Evolutionary conservation across 805 yeast species (phyloP).

Genomic region (Tetrapisispora nanseiensis): DNA sequence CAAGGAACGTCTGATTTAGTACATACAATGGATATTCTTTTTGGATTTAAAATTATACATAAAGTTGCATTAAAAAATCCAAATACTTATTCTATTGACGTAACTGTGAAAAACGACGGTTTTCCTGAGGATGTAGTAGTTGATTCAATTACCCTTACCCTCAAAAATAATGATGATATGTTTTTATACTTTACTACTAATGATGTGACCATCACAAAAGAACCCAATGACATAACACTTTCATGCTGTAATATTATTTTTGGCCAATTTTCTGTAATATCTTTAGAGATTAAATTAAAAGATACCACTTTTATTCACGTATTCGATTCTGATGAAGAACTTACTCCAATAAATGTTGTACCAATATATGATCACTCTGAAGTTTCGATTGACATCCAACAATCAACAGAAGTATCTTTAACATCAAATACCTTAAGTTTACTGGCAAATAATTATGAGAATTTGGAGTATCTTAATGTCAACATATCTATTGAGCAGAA

Average conservation of each 20-base stretch:
- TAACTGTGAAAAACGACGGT: constrained; percentile 11
- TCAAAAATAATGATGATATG: constrained; percentile 13
- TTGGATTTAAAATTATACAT: constrained; percentile 8
- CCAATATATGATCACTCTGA: constrained; percentile 11
- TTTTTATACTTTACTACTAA: constrained; percentile 8
- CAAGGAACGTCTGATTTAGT: constrained; percentile 10
- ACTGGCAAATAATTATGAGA: constrained; percentile 7
- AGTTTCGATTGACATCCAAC: constrained; percentile 12
- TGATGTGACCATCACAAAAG: constrained; percentile 6
- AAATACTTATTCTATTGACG: constrained; percentile 16
- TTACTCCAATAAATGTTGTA: background rate
- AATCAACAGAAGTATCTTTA: constrained; percentile 11
- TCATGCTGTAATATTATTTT: constrained; percentile 14
- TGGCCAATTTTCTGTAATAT: constrained; percentile 17
- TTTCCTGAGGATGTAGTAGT: constrained; percentile 13
- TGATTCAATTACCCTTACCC: constrained; percentile 12
- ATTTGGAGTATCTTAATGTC: constrained; percentile 4
- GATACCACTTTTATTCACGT: constrained; percentile 22
- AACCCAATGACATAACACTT: constrained; percentile 7
- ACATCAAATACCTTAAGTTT: constrained; percentile 15
- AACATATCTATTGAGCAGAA: constrained; percentile 4
- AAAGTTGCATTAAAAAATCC: constrained; percentile 7
- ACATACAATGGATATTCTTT: constrained; percentile 20
- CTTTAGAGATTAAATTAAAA: constrained; percentile 19
- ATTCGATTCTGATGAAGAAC: constrained; percentile 6